phyloP scores from a whole-genome alignment of 129 eudicot genomes.

The Lactuca sativa region DNA sequence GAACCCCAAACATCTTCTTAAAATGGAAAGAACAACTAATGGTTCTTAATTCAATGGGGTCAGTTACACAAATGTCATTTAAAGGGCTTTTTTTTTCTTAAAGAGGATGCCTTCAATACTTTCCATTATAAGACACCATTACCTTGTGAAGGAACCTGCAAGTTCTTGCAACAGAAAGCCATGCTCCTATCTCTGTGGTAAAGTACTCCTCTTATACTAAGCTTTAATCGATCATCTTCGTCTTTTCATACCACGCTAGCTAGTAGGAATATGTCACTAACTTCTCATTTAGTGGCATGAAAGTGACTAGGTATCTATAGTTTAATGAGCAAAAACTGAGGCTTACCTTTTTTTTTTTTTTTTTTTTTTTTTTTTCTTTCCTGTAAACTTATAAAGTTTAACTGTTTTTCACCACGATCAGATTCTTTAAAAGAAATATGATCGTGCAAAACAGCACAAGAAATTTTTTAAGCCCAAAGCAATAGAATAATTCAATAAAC shows the following conservation, averaged over 20 bases:
- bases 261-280: constrained; percentile 15
- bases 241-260: constrained; percentile 3
- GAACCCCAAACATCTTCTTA: constrained; percentile 36
- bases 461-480: background rate
- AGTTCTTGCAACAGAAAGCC: constrained; percentile 41
- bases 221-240: constrained; percentile 11
- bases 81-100: constrained; percentile 12
- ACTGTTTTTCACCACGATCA: background rate
- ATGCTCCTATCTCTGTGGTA: constrained; percentile 36
- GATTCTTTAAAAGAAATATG: background rate
- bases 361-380: background rate
- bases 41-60: constrained; percentile 36
- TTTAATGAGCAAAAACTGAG: background rate
- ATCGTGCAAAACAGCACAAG: background rate
- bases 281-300: constrained; percentile 20
- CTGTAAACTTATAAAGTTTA: background rate
- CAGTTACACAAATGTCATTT: constrained; percentile 26
- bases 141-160: constrained; percentile 51
- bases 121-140: constrained; percentile 43
- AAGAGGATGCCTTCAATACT: constrained; percentile 35
- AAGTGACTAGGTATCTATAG: background rate
- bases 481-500: background rate
- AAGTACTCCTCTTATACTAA: constrained; percentile 32
- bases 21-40: constrained; percentile 29
- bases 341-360: background rate